Conservation (phyloP, 2,329 filamentous ascomycete species). For the Paecilomyces sp. region DNA sequence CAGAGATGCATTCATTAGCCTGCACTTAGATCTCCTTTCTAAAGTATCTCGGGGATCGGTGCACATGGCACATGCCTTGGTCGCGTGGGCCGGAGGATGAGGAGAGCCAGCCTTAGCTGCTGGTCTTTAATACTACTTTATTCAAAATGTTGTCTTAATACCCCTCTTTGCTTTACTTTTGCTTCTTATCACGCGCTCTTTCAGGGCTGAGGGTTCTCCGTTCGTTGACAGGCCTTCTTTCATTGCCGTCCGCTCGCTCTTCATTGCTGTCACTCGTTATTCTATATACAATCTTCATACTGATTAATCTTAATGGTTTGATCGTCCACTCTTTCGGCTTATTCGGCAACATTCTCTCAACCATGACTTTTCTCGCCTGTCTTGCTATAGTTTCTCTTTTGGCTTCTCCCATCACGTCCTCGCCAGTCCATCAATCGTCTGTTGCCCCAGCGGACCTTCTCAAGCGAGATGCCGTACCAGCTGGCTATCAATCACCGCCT, state of each 20-base stretch:
- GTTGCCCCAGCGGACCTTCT: background rate
- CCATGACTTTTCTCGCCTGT: background rate
- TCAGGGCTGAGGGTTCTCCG: background rate
- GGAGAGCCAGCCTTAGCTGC: background rate
- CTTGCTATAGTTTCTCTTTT: background rate
- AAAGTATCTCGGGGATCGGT: background rate
- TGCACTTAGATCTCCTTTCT: background rate
- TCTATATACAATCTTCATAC: background rate
- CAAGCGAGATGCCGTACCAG: background rate
- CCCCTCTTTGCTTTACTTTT: background rate
- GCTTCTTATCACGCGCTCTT: background rate
- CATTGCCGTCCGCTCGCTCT: background rate
- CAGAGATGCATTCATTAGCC: background rate
- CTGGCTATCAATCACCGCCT: constrained; percentile 35
- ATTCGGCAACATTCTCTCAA: background rate
- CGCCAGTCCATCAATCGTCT: background rate
- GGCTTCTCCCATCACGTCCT: background rate
- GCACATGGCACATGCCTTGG: background rate
- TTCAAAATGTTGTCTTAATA: background rate
- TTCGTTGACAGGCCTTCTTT: background rate
- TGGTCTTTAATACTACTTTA: background rate
- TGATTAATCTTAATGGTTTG: background rate
- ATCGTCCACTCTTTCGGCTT: background rate
- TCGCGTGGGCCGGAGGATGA: background rate
- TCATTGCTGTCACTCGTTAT: background rate